Base-by-base conservation (phyloP, 2,329 filamentous ascomycete species). In the Fusarium sp. region DNA sequence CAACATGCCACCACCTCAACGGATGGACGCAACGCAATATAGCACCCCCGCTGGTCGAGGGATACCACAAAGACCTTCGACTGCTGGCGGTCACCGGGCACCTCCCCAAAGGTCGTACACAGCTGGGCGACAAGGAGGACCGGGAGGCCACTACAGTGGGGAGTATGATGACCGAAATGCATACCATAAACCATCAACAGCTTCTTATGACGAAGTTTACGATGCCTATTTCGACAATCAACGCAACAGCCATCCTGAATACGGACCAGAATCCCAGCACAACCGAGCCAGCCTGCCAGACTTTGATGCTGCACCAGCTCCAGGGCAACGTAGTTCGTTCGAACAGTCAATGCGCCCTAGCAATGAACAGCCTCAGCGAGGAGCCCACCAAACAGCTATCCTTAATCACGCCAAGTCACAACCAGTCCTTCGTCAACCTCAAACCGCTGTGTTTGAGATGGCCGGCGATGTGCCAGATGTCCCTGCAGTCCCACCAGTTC, bases 371-470 rank as follows among this genome's bases (percentile, higher is more conserved):
- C 81, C 85, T n/a, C 87, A 89, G 62, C 85, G 80, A 63, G 87
- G 84, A 68, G 87, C 82, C 62, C 88, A 82, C 75, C 87, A 84
- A 78, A 86, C 83, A 42, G 88, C 86, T 28, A 86, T 89, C 74
- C 80, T 91, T 57, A 88, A 85, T 66, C 87, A 88, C 68, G 89
- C 90, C 22, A 91, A 91, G 73, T 93, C 91, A 17, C 91, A 93
- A 78, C 91, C 91, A 36, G 89, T 93, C 78, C 82, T 93, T 66
- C 86, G 89, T 41, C 87, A 90, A 73, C 87, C 88, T 8, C 90
- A 93, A 75, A 86, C 89, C 6, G 93, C 92, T 14, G 87, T 93
- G 3, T 94, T 94, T 74, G 93, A 94, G 77, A 92, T 95, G 87
- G 90, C 89, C 5, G 87, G 84, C 32, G 91, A 93, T 75, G 85